phyloP scores from a whole-genome alignment of 2,329 filamentous ascomycete genomes.

The Fusarium sp. region DNA sequence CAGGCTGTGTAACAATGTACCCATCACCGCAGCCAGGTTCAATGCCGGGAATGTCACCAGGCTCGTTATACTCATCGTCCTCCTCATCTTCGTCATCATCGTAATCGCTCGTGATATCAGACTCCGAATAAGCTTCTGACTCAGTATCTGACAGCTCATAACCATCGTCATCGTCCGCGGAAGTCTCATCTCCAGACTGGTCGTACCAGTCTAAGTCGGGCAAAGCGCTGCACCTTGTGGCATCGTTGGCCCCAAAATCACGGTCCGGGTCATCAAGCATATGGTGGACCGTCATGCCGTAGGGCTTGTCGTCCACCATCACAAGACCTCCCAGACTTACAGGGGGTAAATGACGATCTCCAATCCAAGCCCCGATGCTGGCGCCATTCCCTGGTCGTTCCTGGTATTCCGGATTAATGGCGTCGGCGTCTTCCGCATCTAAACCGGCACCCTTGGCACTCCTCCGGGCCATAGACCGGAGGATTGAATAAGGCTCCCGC shows the following conservation, averaged over 20 bases:
- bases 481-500: conserved; percentile 49
- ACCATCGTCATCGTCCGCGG: conserved; percentile 63
- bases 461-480: conserved; percentile 47
- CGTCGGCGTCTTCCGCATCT: conserved; percentile 52
- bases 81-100: conserved; percentile 65
- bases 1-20: conserved; percentile 89
- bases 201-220: conserved; percentile 55
- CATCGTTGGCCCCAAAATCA: conserved; percentile 48
- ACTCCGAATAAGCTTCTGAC: conserved; percentile 63
- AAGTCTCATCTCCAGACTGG: conserved; percentile 55
- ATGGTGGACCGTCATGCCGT: conserved; percentile 97
- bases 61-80: conserved; percentile 66
- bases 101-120: conserved; percentile 64
- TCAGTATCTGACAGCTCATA: conserved; percentile 73
- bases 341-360: conserved; percentile 85
- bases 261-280: conserved; percentile 82
- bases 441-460: conserved; percentile 47
- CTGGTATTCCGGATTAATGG: conserved; percentile 81
- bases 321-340: conserved; percentile 92
- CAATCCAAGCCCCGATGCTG: conserved; percentile 91
- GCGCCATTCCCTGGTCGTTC: conserved; percentile 83
- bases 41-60: conserved; percentile 82
- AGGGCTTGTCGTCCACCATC: conserved; percentile 83
- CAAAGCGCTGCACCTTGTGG: conserved; percentile 53
- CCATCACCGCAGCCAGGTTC: conserved; percentile 79